These are phyloP conservation scores for Sarcodon sp. DNA, from an alignment of 768 basidiomycete genomes.

Conservation along the genomic window DNA sequence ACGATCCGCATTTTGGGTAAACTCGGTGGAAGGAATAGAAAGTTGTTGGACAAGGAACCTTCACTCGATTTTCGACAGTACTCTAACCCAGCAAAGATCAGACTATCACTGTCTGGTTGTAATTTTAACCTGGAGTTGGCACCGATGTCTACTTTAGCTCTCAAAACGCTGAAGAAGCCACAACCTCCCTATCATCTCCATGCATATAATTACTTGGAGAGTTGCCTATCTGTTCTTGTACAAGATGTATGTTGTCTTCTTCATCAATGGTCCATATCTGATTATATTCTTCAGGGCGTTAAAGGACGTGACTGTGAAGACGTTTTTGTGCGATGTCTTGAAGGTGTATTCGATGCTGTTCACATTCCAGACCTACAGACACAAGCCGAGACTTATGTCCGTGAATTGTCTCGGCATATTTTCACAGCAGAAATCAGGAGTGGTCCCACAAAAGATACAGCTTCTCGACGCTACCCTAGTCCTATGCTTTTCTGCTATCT, in stretches of 20 bases:
- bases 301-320: conserved; percentile 62
- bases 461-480: conserved; percentile 40
- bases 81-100: conserved; percentile 56
- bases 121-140: conserved; percentile 51
- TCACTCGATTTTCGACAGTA: conserved; percentile 57
- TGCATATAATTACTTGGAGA: conserved; percentile 61
- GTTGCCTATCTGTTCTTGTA: conserved; percentile 55
- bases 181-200: conserved; percentile 33
- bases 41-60: conserved; percentile 73
- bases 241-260: conserved; percentile 42
- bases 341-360: conserved; percentile 69
- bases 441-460: conserved; percentile 37
- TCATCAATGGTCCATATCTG: not conserved
- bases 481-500: conserved; percentile 55
- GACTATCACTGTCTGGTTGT: conserved; percentile 64
- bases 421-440: conserved; percentile 67
- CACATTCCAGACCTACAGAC: conserved; percentile 56
- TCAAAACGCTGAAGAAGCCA: conserved; percentile 42
- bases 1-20: conserved; percentile 96
- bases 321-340: conserved; percentile 54
- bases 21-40: conserved; percentile 86
- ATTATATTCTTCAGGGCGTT: conserved; percentile 36
- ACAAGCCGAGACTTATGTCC: conserved; percentile 58
- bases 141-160: conserved; percentile 53
- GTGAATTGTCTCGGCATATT: conserved; percentile 54